Base-by-base conservation (phyloP, 2,329 filamentous ascomycete genomes). In the Hypocreales sp. region DNA sequence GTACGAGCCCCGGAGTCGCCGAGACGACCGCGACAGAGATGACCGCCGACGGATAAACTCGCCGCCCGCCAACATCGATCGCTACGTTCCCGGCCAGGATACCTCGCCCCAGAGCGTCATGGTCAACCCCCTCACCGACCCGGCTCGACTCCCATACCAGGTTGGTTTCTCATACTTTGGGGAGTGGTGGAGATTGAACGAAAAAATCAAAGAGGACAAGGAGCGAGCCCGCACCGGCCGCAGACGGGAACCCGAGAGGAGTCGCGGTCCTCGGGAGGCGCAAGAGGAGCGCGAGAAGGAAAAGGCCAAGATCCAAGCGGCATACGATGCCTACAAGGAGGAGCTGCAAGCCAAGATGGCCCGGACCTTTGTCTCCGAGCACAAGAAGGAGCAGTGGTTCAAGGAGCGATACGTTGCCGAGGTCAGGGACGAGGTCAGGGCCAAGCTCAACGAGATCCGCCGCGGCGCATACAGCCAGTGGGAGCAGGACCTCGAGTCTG, bases 331-430 rank as follows among this genome's bases (percentile, higher is more conserved):
- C 1, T 79, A 79, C 45, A 76, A 76, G 40, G 72, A 78, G 43
- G 72, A 77, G 20, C 55, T 79, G 2, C 72, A 78, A 41, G 71
- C 66, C 4, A 77, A 74, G 48, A 87, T 93, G 78, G 86, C 90
- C 1, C 75, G 84, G 37, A 64, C 70, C 1, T 98, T 98, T 48
- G 90, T 98, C 22, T 72, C 78, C 26, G 79, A 84, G 41, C 90
- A 98, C 55, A 93, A 92, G 49, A 74, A 75, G 23, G 90, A 98
- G 50, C 87, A 98, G 48, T 98, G 90, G 90, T 98, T 98, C 58
- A 82, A 78, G 41, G 90, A 98, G 54, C 76, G 83, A 47, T 98
- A 98, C 42, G 76, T 92, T 17, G 71, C 82, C 1, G 82, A 90
- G 39, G 72, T 87, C 29, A 67, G 81, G 28, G 76, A 86, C 38